Conservation (phyloP, 2,329 filamentous ascomycete genomes). For the Cladophialophora immunda region DNA sequence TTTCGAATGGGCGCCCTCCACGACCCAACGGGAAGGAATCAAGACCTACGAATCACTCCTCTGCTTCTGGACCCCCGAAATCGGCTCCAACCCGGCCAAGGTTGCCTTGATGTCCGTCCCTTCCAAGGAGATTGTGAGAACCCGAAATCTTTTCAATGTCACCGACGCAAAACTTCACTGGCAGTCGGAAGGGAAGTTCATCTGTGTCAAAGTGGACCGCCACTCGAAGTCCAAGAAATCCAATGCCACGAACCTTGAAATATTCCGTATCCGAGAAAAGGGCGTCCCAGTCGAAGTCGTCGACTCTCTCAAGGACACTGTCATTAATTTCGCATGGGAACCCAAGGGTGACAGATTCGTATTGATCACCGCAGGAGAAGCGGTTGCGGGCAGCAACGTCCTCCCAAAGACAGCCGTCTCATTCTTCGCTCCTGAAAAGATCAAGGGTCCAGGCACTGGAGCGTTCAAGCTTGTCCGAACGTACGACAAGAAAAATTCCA, state of each 20-base stretch:
- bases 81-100: conserved; percentile 96
- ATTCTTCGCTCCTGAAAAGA: conserved; percentile 97
- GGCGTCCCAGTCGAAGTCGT: conserved; percentile 98
- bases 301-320: conserved; percentile 96
- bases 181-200: conserved; percentile 92
- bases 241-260: conserved; percentile 94
- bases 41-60: conserved; percentile 95
- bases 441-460: conserved; percentile 76
- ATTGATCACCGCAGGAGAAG: conserved; percentile 92
- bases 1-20: conserved; percentile 95
- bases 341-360: conserved; percentile 98
- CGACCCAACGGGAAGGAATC: conserved; percentile 79
- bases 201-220: conserved; percentile 98
- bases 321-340: conserved; percentile 99
- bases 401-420: conserved; percentile 92
- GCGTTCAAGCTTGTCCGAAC: conserved; percentile 98
- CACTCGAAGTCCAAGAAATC: conserved; percentile 99
- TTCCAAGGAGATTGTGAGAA: conserved; percentile 91
- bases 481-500: conserved; percentile 98
- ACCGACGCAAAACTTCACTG: conserved; percentile 98
- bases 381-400: conserved; percentile 78
- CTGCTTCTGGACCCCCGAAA: conserved; percentile 98
- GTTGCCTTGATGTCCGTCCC: conserved; percentile 96
- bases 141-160: conserved; percentile 97
- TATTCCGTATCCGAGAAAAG: conserved; percentile 97